Conservation (phyloP, 441 rosid species). For the Cnidoscolus chayamansa region DNA sequence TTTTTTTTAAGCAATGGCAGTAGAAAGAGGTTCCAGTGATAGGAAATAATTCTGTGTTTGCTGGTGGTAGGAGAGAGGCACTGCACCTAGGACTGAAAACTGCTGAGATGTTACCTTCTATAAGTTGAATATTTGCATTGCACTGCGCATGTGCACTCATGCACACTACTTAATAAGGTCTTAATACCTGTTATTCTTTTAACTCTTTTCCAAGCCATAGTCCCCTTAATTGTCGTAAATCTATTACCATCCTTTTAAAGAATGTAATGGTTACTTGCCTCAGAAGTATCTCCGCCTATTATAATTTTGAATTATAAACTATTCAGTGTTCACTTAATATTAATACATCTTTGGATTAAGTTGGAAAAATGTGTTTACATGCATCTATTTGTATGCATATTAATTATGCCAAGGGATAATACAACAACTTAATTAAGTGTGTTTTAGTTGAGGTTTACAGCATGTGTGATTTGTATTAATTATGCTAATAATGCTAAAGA, state of each 20-base stretch:
- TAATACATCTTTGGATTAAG: not conserved
- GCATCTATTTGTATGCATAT: not conserved
- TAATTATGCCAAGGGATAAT: not conserved
- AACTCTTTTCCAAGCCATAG: not conserved
- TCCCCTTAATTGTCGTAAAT: not conserved
- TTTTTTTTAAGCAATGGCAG: not conserved
- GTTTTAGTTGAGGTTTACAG: not conserved
- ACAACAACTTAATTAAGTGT: not conserved
- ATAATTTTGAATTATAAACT: not conserved
- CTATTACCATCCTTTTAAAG: not conserved
- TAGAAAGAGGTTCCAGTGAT: not conserved
- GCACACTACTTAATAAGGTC: not conserved
- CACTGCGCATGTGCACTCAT: not conserved
- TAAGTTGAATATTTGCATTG: not conserved
- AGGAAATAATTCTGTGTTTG: not conserved
- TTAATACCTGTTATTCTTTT: not conserved
- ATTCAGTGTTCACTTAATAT: too few relatives aligned
- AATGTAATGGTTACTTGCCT: not conserved
- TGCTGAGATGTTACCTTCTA: not conserved
- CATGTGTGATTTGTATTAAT: not conserved
- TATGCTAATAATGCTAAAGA: too few relatives aligned
- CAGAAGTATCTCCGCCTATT: not conserved
- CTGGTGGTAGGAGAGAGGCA: not conserved
- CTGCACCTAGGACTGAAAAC: not conserved
- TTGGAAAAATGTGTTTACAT: not conserved